phyloP scores from a whole-genome alignment of 2,329 filamentous ascomycete species.

The Sporothrix brasiliensis region DNA sequence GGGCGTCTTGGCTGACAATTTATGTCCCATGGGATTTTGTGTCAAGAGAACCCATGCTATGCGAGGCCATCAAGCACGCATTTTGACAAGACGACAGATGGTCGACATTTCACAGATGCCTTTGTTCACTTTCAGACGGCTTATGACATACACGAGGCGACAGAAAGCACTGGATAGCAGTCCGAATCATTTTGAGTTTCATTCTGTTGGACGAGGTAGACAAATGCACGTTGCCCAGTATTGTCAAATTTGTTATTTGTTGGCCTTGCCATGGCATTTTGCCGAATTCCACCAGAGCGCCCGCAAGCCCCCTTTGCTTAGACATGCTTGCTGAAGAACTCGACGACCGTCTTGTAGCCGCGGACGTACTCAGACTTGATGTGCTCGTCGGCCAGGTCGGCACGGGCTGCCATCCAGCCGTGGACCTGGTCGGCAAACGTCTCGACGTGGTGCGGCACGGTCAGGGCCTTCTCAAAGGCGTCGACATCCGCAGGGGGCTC shows the following conservation, averaged over 20 bases:
- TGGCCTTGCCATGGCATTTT: not conserved
- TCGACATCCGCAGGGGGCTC: slow-evolving; percentile 60
- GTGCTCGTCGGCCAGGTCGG: slow-evolving; percentile 58
- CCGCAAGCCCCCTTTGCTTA: slow-evolving; percentile 33
- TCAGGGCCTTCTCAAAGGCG: slow-evolving; percentile 59
- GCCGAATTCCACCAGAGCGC: too few relatives aligned
- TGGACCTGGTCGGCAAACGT: slow-evolving; percentile 69
- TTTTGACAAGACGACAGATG: not conserved
- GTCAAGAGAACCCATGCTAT: slow-evolving; percentile 3
- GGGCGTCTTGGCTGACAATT: not conserved
- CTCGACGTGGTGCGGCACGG: slow-evolving; percentile 63
- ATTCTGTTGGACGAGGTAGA: not conserved
- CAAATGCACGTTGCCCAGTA: not conserved
- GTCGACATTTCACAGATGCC: not conserved
- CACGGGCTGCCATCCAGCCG: slow-evolving; percentile 73
- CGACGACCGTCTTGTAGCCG: slow-evolving; percentile 61
- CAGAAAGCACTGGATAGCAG: not conserved
- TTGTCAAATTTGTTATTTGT: too few relatives aligned
- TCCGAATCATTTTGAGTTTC: slow-evolving; percentile 10
- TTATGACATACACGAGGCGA: not conserved
- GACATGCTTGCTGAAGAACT: slow-evolving; percentile 60
- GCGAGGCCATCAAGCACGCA: not conserved
- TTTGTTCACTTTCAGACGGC: not conserved
- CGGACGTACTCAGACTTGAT: slow-evolving; percentile 65
- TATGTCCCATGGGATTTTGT: not conserved